Evolutionary conservation across 352 stramenopile genomes (phyloP).

Genomic region (Phytophthora sansomeana): DNA sequence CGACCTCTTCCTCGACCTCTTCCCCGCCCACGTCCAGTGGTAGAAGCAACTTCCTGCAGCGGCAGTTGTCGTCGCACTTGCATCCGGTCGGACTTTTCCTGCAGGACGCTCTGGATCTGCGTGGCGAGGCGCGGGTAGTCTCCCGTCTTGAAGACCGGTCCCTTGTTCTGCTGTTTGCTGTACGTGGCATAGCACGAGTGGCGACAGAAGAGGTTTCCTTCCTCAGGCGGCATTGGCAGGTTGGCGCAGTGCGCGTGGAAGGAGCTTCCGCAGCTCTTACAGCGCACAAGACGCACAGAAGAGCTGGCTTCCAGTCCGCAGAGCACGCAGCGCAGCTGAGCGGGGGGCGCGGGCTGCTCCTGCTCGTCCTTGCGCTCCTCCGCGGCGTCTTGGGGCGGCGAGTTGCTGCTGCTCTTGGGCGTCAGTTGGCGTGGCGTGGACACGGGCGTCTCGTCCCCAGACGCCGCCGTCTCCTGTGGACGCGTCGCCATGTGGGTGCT

Average conservation of each 20-base stretch:
- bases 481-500: slow-evolving; percentile 28
- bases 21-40: slow-evolving; percentile 19
- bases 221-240: slow-evolving; percentile 65
- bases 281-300: slow-evolving; percentile 55
- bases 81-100: slow-evolving; percentile 39
- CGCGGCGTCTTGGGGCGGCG: slow-evolving; percentile 7
- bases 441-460: slow-evolving; percentile 1
- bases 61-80: slow-evolving; percentile 36
- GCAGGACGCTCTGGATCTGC: slow-evolving; percentile 55
- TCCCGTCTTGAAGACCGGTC: slow-evolving; percentile 30
- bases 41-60: slow-evolving; percentile 20
- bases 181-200: slow-evolving; percentile 70
- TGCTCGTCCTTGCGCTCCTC: slow-evolving; percentile 13
- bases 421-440: slow-evolving; percentile 14
- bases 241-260: slow-evolving; percentile 79
- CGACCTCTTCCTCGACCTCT: slow-evolving; percentile 30
- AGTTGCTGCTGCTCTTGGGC: slow-evolving; percentile 14
- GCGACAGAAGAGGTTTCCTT: slow-evolving; percentile 72
- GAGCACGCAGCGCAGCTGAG: slow-evolving; percentile 33
- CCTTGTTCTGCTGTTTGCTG: slow-evolving; percentile 38
- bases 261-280: slow-evolving; percentile 52
- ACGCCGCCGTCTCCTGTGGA: slow-evolving; percentile 16
- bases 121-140: slow-evolving; percentile 54
- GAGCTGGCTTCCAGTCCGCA: slow-evolving; percentile 35
- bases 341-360: background rate